Evolutionary conservation across 1,139 yeast species (phyloP).

Genomic region (Nakaseomyces bracarensis): DNA sequence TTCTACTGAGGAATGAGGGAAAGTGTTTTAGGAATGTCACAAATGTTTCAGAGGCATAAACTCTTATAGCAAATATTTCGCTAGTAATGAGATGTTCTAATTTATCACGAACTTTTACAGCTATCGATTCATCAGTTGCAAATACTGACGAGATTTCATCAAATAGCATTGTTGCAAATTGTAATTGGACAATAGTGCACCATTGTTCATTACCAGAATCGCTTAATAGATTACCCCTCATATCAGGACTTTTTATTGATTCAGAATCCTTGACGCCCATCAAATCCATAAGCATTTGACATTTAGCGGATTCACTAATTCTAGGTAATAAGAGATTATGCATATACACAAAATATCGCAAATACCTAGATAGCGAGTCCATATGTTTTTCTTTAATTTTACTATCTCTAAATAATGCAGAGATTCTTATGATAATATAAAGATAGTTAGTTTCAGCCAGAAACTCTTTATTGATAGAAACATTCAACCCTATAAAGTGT

Average conservation of each 20-base stretch:
- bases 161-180: conserved; percentile 22
- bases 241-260: not conserved
- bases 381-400: conserved; percentile 13
- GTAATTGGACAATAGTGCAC: conserved; percentile 23
- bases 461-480: conserved; percentile 23
- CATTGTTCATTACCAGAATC: conserved; percentile 14
- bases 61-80: conserved; percentile 33
- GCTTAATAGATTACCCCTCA: not conserved
- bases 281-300: conserved; percentile 20
- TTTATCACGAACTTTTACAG: conserved; percentile 26
- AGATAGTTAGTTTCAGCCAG: conserved; percentile 25
- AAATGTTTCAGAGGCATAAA: conserved; percentile 34
- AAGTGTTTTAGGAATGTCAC: conserved; percentile 32
- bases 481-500: conserved; percentile 29
- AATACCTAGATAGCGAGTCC: conserved; percentile 19
- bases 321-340: conserved; percentile 23
- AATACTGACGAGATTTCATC: conserved; percentile 27
- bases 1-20: conserved; percentile 29
- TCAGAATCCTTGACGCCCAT: conserved; percentile 13
- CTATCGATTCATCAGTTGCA: conserved; percentile 23
- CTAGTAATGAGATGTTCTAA: conserved; percentile 32
- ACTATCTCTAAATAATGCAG: conserved; percentile 15
- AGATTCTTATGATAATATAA: conserved; percentile 18
- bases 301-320: conserved; percentile 24
- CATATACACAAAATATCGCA: conserved; percentile 20